Base-by-base conservation (phyloP, 345 rosid genomes). In the Bruguiera sexangula region DNA sequence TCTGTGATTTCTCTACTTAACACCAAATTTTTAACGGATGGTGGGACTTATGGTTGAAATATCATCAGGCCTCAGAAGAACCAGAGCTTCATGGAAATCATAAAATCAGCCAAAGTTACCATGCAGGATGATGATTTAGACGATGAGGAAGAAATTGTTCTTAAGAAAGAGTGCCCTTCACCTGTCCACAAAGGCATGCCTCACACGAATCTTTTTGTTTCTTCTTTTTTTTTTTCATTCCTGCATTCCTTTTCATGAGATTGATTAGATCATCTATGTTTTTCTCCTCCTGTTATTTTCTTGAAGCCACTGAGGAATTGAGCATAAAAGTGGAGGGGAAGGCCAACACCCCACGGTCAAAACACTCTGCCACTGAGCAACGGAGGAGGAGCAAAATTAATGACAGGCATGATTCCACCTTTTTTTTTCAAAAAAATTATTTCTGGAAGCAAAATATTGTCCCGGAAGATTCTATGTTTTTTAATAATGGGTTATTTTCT, bases 351-450 rank as follows among this genome's bases (percentile, higher is more conserved):
- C 96, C 96, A 2, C 85, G 97, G 67, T 96, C 99, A 64, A 96
- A 96, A 80, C 99, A 96, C 82, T 96, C 99, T 53, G 95, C 99
- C 6, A 96, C 99, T 0, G 98, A 96, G 82, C 98, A 96, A 80
- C 88, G 98, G 29, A 75, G 99, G 69, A 87, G 99, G 78, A 92
- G 99, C 84, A 96, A 96, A 82, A 96, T 96, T 73, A 96, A 90
- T 74, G 96, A 96, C 80, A 85, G 98, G 97, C 81, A 73, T 82
- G 82, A 65, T 2, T 59, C 37, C 67, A 54, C 24, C 11, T 27
- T 27, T 48, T 54, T 10, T 53, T 54, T n/a, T 27, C 0, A 27
- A 27, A 27, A 27, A 27, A 27, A 1, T 37, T 6, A 8, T 36
- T 36, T 36, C 2, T 36, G 9, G 8, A 34, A 37, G 11, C 8